Conservation (phyloP, 768 basidiomycete genomes). For the Tephrocybe sp. region DNA sequence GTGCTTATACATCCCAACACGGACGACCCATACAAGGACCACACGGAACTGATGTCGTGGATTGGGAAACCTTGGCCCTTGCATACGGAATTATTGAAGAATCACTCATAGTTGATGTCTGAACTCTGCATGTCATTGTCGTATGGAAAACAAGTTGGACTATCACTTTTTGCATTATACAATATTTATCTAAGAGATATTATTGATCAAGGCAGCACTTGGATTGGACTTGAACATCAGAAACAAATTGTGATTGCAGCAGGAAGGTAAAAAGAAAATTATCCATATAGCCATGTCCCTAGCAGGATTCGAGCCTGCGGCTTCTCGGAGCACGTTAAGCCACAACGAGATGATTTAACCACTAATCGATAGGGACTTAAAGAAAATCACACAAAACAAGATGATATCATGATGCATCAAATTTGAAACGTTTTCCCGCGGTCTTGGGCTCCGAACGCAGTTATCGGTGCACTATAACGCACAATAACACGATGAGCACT, state of each 20-base stretch:
- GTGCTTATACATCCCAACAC: conserved; percentile 77
- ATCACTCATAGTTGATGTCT: background rate
- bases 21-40: conserved; percentile 51
- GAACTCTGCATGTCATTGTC: background rate
- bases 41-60: conserved; percentile 65
- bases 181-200: no score
- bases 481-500: no score
- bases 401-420: no score
- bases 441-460: no score
- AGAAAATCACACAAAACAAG: background rate
- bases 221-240: no score
- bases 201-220: no score
- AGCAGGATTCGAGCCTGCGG: conserved; percentile 27
- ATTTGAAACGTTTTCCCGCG: no score
- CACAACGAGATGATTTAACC: conserved; percentile 27
- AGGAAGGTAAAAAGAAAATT: conserved; percentile 1
- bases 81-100: conserved; percentile 38
- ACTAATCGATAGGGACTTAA: conserved; percentile 23
- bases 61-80: conserved; percentile 66
- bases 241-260: no score
- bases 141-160: no score
- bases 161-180: no score
- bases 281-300: conserved; percentile 11
- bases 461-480: no score
- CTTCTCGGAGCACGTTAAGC: conserved; percentile 20